phyloP scores from a whole-genome alignment of 495 filamentous ascomycete species.

The Penicillium ochrochloron region DNA sequence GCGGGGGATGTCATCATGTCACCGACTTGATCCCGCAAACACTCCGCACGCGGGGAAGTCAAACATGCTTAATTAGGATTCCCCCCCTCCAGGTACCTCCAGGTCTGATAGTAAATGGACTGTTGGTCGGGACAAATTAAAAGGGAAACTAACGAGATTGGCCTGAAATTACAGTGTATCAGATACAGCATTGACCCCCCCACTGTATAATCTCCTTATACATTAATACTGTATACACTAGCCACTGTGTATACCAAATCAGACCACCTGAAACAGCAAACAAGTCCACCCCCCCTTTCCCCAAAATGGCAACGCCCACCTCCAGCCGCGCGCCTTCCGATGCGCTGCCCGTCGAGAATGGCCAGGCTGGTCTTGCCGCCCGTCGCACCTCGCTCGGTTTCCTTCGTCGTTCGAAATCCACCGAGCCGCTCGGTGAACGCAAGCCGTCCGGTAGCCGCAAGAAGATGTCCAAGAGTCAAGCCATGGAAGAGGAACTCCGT shows the following conservation, averaged over 20 bases:
- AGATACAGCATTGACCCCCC: not conserved
- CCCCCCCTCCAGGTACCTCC: too few relatives aligned
- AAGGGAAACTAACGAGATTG: not conserved
- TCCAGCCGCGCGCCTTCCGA: slow-evolving; percentile 29
- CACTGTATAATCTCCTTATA: not conserved
- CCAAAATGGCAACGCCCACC: slow-evolving; percentile 30
- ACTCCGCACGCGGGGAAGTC: slow-evolving; percentile 9
- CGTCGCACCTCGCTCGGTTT: slow-evolving; percentile 60
- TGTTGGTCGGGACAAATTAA: not conserved
- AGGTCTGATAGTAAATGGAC: not conserved
- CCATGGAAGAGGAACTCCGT: slow-evolving; percentile 67
- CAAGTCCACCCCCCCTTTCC: not conserved
- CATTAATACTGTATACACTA: not conserved
- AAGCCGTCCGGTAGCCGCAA: slow-evolving; percentile 66
- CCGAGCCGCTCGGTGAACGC: slow-evolving; percentile 55
- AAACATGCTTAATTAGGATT: not conserved
- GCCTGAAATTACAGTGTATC: slow-evolving; percentile 10
- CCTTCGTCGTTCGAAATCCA: slow-evolving; percentile 81
- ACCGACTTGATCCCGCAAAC: not conserved
- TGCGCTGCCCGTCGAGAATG: slow-evolving; percentile 34
- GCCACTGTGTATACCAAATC: not conserved
- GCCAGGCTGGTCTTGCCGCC: slow-evolving; percentile 27
- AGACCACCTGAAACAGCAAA: slow-evolving; percentile 5
- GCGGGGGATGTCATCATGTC: not conserved
- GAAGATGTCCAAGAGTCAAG: slow-evolving; percentile 60